phyloP scores from a whole-genome alignment of 2,329 filamentous ascomycete species.

The Paracoccidioides brasiliensis region DNA sequence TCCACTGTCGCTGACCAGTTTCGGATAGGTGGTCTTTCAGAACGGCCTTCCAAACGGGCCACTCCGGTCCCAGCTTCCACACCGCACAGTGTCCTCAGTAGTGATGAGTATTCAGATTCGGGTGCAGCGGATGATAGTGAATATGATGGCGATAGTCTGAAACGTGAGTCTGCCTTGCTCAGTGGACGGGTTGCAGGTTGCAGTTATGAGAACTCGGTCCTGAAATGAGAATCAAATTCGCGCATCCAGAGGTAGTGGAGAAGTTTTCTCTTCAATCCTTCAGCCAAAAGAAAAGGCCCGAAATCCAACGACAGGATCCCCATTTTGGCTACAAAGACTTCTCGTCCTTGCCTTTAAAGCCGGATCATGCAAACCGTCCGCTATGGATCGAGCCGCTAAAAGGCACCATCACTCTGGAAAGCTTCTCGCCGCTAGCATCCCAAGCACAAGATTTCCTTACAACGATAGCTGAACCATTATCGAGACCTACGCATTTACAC shows the following conservation, averaged over 20 bases:
- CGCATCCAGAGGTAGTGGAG: slow-evolving; percentile 32
- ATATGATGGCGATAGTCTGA: slow-evolving; percentile 32
- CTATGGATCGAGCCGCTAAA: slow-evolving; percentile 86
- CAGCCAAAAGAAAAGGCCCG: slow-evolving; percentile 33
- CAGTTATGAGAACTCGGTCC: neutral
- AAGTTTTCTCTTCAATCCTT: slow-evolving; percentile 42
- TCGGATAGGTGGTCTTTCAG: slow-evolving; percentile 30
- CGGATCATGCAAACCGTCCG: slow-evolving; percentile 77
- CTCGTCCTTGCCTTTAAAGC: slow-evolving; percentile 68
- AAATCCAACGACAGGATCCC: slow-evolving; percentile 35
- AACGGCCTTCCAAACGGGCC: slow-evolving; percentile 36
- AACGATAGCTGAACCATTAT: slow-evolving; percentile 86
- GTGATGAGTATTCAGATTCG: slow-evolving; percentile 45
- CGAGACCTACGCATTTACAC: slow-evolving; percentile 78
- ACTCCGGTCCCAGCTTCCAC: slow-evolving; percentile 33
- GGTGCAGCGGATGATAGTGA: slow-evolving; percentile 38
- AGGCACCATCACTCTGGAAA: slow-evolving; percentile 83
- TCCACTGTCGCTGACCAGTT: slow-evolving; percentile 14
- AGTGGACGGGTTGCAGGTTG: slow-evolving; percentile 9
- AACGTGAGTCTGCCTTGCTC: slow-evolving; percentile 25
- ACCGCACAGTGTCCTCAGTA: slow-evolving; percentile 35
- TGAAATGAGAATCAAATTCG: neutral
- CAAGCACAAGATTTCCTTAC: slow-evolving; percentile 91
- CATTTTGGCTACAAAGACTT: slow-evolving; percentile 60
- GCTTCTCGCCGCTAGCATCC: slow-evolving; percentile 75